A percentile compares a stretch with the other conserved stretches of the same genome.
Conservation (phyloP, 139 green algal genomes). For the Chlamydomonas eustigma region DNA sequence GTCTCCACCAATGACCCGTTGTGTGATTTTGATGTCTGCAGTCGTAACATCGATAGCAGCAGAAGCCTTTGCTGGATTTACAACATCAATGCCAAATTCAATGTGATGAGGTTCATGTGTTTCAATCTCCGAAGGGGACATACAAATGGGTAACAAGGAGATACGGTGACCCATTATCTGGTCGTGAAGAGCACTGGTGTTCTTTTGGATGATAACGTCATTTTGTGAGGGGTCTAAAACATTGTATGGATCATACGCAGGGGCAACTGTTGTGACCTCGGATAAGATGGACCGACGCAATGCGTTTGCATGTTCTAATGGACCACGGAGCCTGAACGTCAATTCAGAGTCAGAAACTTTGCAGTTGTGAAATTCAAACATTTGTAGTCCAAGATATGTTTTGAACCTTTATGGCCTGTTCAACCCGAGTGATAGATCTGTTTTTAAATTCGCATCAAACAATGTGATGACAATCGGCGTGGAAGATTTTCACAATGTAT, state of each 20-base stretch:
- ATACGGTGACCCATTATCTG: conserved; percentile 3
- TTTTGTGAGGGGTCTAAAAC: neutral
- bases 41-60: neutral
- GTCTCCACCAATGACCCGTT: neutral
- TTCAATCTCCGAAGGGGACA: neutral
- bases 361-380: no score
- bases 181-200: conserved; percentile 2
- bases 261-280: neutral
- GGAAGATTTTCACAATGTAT: no score
- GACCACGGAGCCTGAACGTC: neutral
- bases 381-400: no score
- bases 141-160: neutral
- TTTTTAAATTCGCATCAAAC: no score
- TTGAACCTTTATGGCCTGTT: no score
- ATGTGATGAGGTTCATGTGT: neutral
- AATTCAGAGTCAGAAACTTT: neutral
- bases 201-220: neutral
- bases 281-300: neutral
- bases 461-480: no score
- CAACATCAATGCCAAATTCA: neutral
- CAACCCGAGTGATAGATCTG: no score
- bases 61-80: neutral
- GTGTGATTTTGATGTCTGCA: neutral
- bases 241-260: neutral
- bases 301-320: neutral